phyloP scores from a whole-genome alignment of 1,139 yeast species.

The Suhomyces yuchorum region DNA sequence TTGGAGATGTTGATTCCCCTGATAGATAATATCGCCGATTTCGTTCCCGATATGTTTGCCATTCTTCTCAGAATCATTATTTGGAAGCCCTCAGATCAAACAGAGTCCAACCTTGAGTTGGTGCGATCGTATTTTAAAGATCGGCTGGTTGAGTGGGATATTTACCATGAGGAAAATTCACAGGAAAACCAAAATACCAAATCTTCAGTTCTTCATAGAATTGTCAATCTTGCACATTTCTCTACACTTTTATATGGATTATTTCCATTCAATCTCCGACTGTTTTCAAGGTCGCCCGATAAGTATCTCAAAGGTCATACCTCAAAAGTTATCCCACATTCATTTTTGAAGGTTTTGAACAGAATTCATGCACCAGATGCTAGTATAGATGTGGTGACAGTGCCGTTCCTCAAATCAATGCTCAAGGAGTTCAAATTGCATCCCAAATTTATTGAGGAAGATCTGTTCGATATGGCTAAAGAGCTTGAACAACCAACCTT shows the following conservation, averaged over 20 bases:
- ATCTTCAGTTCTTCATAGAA: neutral
- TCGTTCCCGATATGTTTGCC: conserved; percentile 47
- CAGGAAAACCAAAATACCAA: neutral
- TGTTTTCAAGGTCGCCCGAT: conserved; percentile 47
- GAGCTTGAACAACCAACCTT: conserved; percentile 44
- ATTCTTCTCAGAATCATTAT: conserved; percentile 45
- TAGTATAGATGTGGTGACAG: neutral
- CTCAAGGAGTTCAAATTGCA: conserved; percentile 43
- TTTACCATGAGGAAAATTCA: neutral
- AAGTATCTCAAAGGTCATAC: conserved; percentile 19
- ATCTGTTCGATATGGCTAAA: conserved; percentile 23
- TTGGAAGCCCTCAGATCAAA: conserved; percentile 29
- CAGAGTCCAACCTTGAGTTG: neutral
- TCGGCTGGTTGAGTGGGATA: neutral
- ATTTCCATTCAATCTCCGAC: conserved; percentile 55
- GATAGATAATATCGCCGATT: conserved; percentile 34
- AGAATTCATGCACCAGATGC: neutral
- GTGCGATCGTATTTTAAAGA: conserved; percentile 1
- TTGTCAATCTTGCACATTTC: conserved; percentile 25
- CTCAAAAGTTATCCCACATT: conserved; percentile 16
- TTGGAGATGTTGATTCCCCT: conserved; percentile 61
- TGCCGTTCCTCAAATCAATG: conserved; percentile 14
- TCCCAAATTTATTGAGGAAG: conserved; percentile 41
- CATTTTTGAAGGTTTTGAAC: conserved; percentile 9
- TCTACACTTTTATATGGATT: conserved; percentile 58